Percentiles rank a stretch among this genome's conserved stretches.
Evolutionary conservation across 192 early-diverging fungal species (phyloP).

Genomic region (Umbelopsis sp.): DNA sequence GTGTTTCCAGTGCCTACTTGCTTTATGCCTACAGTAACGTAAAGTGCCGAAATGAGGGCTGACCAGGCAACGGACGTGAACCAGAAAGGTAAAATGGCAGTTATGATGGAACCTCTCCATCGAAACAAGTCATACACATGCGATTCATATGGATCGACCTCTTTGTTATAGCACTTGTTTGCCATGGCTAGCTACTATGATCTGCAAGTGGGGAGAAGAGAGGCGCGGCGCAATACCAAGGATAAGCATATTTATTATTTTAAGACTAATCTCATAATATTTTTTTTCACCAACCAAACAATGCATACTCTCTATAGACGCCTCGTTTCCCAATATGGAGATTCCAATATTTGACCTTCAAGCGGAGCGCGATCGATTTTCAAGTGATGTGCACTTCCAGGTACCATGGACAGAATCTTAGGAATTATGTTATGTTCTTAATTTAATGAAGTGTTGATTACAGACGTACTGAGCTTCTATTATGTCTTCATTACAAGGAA

Average conservation of each 20-base stretch:
- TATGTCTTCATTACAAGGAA: too few relatives aligned
- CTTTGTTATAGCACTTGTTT: not conserved
- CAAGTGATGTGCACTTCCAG: too few relatives aligned
- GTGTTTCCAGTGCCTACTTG: conserved; percentile 36
- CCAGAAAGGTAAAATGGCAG: conserved; percentile 41
- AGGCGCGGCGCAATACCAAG: not conserved
- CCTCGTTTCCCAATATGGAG: not conserved
- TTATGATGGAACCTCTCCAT: conserved; percentile 50
- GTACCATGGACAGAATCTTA: too few relatives aligned
- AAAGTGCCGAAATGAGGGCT: conserved; percentile 47
- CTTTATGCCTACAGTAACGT: conserved; percentile 10
- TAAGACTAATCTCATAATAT: not conserved
- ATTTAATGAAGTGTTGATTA: too few relatives aligned
- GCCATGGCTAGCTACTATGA: not conserved
- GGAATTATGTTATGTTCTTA: too few relatives aligned
- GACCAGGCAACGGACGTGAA: conserved; percentile 46
- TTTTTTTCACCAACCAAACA: not conserved
- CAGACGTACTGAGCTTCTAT: too few relatives aligned
- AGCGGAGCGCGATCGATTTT: not conserved
- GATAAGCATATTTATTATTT: not conserved
- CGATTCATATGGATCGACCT: conserved; percentile 23
- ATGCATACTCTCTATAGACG: not conserved
- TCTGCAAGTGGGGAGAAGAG: not conserved
- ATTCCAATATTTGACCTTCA: conserved; percentile 10
- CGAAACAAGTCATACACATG: conserved; percentile 34